phyloP scores from a whole-genome alignment of 352 stramenopile genomes.

The Phytophthora hybrid region DNA sequence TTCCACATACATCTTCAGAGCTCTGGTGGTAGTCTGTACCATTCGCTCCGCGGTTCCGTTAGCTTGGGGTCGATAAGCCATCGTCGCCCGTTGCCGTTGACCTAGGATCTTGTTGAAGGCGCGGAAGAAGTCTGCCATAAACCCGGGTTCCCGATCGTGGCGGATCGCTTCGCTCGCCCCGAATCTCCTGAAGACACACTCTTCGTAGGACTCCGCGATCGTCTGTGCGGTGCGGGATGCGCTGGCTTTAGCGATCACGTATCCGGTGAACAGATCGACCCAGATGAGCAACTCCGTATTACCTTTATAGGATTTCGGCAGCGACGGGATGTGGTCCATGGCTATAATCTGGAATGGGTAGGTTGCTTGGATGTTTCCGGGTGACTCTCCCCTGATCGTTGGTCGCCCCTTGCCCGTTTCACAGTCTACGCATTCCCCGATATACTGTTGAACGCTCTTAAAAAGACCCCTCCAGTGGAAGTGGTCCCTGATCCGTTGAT shows the following conservation, averaged over 20 bases:
- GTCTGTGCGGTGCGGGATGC: too few relatives aligned
- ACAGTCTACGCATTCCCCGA: slow-evolving; percentile 13
- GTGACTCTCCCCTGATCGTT: too few relatives aligned
- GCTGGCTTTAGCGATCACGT: too few relatives aligned
- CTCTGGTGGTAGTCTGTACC: not conserved
- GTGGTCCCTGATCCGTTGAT: too few relatives aligned
- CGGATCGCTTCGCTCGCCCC: not conserved
- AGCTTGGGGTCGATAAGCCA: not conserved
- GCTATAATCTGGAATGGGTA: not conserved
- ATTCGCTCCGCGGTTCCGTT: not conserved
- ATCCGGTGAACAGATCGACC: too few relatives aligned
- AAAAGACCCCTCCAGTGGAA: too few relatives aligned
- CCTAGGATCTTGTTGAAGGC: not conserved
- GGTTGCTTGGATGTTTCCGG: too few relatives aligned
- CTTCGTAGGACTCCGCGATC: not conserved
- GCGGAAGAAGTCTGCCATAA: not conserved
- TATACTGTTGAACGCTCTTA: too few relatives aligned
- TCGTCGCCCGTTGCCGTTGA: not conserved
- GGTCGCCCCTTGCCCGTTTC: too few relatives aligned
- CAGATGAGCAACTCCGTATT: not conserved
- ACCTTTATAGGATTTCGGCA: not conserved
- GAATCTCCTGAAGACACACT: not conserved
- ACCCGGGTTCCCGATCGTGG: not conserved
- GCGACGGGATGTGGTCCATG: not conserved
- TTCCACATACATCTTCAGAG: not conserved